Evolutionary conservation across 306 rosid genomes (phyloP), one percentile per base, ranked within the genome.

Genomic region (Benincasa hispida): DNA sequence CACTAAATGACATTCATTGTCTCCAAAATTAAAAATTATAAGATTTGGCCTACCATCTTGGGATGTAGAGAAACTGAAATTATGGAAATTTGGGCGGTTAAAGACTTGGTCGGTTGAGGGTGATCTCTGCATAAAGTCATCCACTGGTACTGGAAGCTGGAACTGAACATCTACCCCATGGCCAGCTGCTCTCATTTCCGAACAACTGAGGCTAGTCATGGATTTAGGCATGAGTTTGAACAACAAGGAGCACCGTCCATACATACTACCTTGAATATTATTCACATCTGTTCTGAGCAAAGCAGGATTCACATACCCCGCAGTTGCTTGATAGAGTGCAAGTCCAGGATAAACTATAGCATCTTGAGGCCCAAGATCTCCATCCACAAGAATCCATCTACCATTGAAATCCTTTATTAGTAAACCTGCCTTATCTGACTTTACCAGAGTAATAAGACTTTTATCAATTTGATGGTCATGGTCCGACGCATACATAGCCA

Each of bases 111-210:
- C 93, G 7, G 87, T 90, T 57, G 90, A 85, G 81, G 86, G 92
- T 54, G 99, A 83, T 82, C 95, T 89, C 85, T 90, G 99, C 99
- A 94, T 94, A 81, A 94, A 94, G 85, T 94, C 99, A 79, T 94
- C 98, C 73, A 94, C 99, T 9, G 91, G 86, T 72, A 94, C 87
- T 72, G 97, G 96, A 79, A 89, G 91, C 86, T 88, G 98, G 80
- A 92, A 94, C 84, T 90, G 98, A 78, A 94, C 85, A 76, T 94
- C 99, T 57, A 94, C 90, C 65, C 96, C 98, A 60, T 92, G 95
- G 76, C 99, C 99, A 25, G 98, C 97, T 0, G 93, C 93, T 79
- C 93, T 91, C 99, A 94, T 94, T 84, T 92, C 98, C 45, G 99
- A 90, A 89, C 99, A 94, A 78, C 86, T 92, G 74, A 94, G 89